Conservation (phyloP, 192 early-diverging fungal species). For the Podila clonocystis region DNA sequence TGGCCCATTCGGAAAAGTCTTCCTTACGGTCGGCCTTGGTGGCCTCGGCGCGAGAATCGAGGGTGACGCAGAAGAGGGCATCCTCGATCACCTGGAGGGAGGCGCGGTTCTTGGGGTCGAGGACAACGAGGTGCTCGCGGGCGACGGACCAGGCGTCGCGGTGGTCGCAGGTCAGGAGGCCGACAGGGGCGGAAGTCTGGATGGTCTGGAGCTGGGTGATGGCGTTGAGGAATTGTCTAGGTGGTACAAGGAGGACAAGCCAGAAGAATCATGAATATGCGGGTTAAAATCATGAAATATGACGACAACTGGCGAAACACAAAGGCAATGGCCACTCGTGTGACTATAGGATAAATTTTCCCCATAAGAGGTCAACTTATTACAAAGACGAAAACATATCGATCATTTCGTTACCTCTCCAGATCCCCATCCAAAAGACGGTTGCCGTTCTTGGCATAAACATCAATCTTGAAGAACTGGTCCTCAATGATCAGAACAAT, state of each 20-base stretch:
- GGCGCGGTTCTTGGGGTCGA: conserved; percentile 68
- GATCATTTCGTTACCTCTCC: conserved; percentile 66
- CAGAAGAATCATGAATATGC: background rate
- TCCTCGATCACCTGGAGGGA: conserved; percentile 73
- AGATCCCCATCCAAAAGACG: conserved; percentile 71
- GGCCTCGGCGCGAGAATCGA: conserved; percentile 63
- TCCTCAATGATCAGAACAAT: conserved; percentile 78
- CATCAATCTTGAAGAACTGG: conserved; percentile 81
- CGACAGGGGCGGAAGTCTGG: conserved; percentile 65
- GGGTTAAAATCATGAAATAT: background rate
- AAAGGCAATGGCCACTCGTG: too few species aligned
- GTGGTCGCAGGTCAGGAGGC: conserved; percentile 79
- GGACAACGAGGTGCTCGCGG: conserved; percentile 70
- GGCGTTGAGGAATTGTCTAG: conserved; percentile 26
- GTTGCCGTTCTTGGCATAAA: conserved; percentile 68
- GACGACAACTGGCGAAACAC: too few species aligned
- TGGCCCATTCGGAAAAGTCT: conserved; percentile 42
- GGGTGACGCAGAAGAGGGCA: conserved; percentile 76
- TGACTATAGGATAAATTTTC: background rate
- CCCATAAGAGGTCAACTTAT: background rate
- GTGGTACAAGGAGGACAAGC: background rate
- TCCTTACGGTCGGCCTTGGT: conserved; percentile 54
- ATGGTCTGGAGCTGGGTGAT: conserved; percentile 69
- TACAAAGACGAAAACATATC: background rate
- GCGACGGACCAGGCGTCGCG: conserved; percentile 85